Percentiles rank a stretch among this genome's conserved stretches.
Conservation (phyloP, 352 stramenopile genomes). For the Globisporangium camurandrum region DNA sequence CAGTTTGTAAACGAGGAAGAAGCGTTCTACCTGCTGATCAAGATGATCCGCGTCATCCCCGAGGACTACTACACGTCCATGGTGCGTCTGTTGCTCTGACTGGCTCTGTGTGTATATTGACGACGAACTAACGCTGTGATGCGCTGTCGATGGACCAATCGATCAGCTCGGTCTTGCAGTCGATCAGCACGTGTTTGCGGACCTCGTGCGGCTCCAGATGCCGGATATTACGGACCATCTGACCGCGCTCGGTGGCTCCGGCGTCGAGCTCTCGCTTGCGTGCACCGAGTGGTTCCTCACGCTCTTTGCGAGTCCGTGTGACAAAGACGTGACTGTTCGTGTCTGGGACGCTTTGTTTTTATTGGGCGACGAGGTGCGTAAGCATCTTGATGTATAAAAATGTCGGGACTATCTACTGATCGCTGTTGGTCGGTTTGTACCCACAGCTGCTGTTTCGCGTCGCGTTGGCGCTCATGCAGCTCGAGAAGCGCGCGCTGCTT, state of each 20-base stretch:
- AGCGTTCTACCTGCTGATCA: slow-evolving; percentile 77
- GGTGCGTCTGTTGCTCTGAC: slow-evolving; percentile 25
- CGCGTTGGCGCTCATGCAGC: slow-evolving; percentile 62
- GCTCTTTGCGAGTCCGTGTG: slow-evolving; percentile 77
- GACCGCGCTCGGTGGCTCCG: slow-evolving; percentile 61
- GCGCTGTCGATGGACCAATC: not conserved
- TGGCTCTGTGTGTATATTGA: too few species aligned
- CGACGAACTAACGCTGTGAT: too few species aligned
- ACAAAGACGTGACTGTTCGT: slow-evolving; percentile 56
- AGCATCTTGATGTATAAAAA: too few species aligned
- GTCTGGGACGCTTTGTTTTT: slow-evolving; percentile 86
- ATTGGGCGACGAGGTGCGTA: slow-evolving; percentile 65
- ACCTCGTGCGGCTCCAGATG: slow-evolving; percentile 71
- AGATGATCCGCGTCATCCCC: slow-evolving; percentile 68
- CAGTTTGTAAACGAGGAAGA: slow-evolving; percentile 65
- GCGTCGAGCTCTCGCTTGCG: slow-evolving; percentile 78
- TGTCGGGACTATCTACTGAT: too few species aligned
- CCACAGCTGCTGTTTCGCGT: slow-evolving; percentile 80
- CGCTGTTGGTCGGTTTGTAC: too few species aligned
- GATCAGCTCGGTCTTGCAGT: slow-evolving; percentile 69
- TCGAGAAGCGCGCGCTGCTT: slow-evolving; percentile 49
- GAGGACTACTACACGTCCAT: slow-evolving; percentile 88
- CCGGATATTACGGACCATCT: slow-evolving; percentile 62
- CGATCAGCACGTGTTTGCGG: slow-evolving; percentile 84
- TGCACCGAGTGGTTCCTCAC: slow-evolving; percentile 88